Percentiles rank a stretch among this genome's conserved stretches.
phyloP scores from a whole-genome alignment of 2,329 filamentous ascomycete species.

The Cladophialophora exuberans region DNA sequence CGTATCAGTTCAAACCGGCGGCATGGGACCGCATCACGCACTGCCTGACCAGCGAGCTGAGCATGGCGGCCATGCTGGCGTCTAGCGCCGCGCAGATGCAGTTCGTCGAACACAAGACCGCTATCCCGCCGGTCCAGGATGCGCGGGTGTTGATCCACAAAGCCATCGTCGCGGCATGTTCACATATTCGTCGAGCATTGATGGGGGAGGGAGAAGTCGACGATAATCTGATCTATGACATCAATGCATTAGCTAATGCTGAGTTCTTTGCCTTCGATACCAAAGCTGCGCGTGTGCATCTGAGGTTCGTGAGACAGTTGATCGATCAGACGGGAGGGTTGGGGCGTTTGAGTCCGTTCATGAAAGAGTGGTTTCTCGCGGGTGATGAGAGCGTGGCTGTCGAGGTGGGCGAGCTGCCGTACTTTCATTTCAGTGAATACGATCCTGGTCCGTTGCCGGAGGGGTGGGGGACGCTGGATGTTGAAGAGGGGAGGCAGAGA shows the following conservation, averaged over 20 bases:
- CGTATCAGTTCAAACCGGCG: neutral
- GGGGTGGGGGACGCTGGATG: neutral
- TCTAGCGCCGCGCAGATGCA: conserved; percentile 3
- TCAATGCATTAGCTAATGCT: conserved; percentile 2
- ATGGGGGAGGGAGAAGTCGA: neutral
- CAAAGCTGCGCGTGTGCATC: neutral
- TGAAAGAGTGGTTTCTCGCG: conserved; percentile 1
- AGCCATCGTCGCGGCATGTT: neutral
- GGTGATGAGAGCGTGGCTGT: neutral
- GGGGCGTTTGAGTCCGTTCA: neutral
- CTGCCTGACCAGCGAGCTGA: neutral
- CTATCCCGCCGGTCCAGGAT: neutral
- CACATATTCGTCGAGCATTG: neutral
- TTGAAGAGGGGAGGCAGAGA: neutral
- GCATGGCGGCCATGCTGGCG: neutral
- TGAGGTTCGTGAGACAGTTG: neutral
- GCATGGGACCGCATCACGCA: neutral
- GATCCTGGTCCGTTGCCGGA: neutral
- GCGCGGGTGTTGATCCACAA: neutral
- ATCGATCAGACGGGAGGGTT: conserved; percentile 1
- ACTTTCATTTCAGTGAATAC: neutral
- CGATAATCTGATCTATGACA: conserved; percentile 1
- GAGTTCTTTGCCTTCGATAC: conserved; percentile 2
- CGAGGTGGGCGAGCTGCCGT: neutral
- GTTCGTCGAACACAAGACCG: conserved; percentile 1